phyloP scores from a whole-genome alignment of 2,329 filamentous ascomycete species.

The Xylaria sp. region DNA sequence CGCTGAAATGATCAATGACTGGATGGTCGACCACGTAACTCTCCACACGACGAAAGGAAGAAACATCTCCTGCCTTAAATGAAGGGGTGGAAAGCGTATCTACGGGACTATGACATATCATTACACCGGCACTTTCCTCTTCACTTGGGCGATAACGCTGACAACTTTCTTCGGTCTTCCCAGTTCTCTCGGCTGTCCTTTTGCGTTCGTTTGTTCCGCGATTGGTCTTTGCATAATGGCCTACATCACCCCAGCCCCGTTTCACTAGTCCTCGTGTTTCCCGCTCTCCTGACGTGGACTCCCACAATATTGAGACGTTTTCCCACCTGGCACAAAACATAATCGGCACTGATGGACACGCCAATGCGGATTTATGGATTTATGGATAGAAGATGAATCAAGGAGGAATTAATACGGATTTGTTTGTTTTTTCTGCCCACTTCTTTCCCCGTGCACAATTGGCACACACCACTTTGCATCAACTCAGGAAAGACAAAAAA shows the following conservation, averaged over 20 bases:
- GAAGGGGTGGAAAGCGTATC: neutral
- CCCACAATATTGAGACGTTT: neutral
- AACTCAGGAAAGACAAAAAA: conserved; percentile 11
- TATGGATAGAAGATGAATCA: conserved; percentile 9
- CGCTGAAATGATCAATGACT: neutral
- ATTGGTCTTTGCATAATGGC: neutral
- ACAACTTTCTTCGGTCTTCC: neutral
- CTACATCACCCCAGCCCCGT: neutral
- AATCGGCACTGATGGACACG: too few species aligned
- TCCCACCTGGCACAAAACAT: too few species aligned
- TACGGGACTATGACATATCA: neutral
- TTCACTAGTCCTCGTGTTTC: neutral
- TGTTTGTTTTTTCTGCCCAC: neutral
- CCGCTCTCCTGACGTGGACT: neutral
- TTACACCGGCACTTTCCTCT: neutral
- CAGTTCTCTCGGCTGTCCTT: neutral
- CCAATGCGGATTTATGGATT: neutral
- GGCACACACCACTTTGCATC: neutral
- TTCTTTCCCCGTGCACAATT: neutral
- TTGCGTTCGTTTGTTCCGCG: neutral
- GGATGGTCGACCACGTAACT: neutral
- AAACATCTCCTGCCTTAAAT: neutral
- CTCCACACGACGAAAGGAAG: neutral
- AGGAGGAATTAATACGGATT: conserved; percentile 12
- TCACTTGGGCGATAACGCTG: neutral